Base-by-base conservation (phyloP, 208 protist species). In the Crithidia expoeki region DNA sequence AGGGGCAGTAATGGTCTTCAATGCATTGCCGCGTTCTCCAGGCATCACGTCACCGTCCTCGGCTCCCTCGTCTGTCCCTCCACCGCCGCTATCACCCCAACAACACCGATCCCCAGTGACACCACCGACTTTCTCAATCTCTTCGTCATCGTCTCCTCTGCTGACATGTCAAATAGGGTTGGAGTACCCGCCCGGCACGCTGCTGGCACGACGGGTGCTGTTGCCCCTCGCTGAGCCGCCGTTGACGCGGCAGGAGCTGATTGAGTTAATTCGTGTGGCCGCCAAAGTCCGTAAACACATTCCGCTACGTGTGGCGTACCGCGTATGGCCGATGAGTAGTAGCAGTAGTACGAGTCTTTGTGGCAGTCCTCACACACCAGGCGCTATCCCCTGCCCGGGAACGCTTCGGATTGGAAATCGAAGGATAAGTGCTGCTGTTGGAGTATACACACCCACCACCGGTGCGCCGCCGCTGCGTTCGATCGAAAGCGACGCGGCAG, bases 271-370 rank as follows among this genome's bases (percentile, higher is more conserved):
- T 19, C 64, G 74, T 0, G 51, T 49, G 2, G 63, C 70, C 1
- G 63, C 74, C 19, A 62, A 63, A n/a, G 28, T 81, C 19, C 73
- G 71, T 10, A 56, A 65, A 11, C 71, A 82, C 52, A 55, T 57
- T 34, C 28, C 32, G 11, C 40, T 87, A 25, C 81, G 81, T 40
- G 55, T 87, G n/a, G 74, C 78, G 17, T 87, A 87, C 64, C 81
- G 78, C 46, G 60, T 87, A 0, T 70, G 63, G 46, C 47, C 44
- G 21, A 7, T n/a, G n/a, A n/a, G n/a, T n/a, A n/a, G n/a, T 6
- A 42, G 12, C 12, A 6, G 6, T 6, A 42, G 36, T 12, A 42
- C 36, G 36, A 6, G 12, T 42, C 36, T 42, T 42, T 42, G 36
- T 42, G 36, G 36, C 6, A 42, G 10, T 42, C 36, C 36, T 16